Evolutionary conservation across 768 basidiomycete species (phyloP).

Genomic region (Chalciporus piperatus): DNA sequence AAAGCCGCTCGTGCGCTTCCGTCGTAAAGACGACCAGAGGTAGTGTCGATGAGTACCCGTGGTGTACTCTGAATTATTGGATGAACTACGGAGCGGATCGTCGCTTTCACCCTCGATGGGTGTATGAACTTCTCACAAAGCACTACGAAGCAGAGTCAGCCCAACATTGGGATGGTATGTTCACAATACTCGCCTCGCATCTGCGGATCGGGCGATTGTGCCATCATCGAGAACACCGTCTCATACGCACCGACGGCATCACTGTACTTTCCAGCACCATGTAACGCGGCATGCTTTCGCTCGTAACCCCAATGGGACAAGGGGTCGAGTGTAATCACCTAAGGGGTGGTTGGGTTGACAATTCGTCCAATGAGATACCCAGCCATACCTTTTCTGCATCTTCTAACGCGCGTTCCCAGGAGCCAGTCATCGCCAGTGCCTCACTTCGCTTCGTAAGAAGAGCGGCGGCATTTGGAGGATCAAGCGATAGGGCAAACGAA

Average conservation of each 20-base stretch:
- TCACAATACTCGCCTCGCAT: slow-evolving; percentile 4
- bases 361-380: no score
- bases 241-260: slow-evolving; percentile 16
- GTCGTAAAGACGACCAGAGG: slow-evolving; percentile 14
- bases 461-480: not conserved
- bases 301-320: slow-evolving; percentile 8
- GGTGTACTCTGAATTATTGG: slow-evolving; percentile 7
- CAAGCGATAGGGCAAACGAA: slow-evolving; percentile 2
- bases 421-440: not conserved
- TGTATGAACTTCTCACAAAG: not conserved
- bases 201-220: not conserved
- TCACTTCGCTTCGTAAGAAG: slow-evolving; percentile 13
- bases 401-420: slow-evolving; percentile 4
- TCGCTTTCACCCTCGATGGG: slow-evolving; percentile 6
- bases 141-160: no score
- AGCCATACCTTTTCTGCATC: slow-evolving; percentile 12
- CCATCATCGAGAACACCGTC: slow-evolving; percentile 3
- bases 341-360: no score
- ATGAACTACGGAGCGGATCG: not conserved
- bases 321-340: slow-evolving; percentile 9
- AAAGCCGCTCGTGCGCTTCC: not conserved
- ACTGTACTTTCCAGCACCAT: slow-evolving; percentile 10
- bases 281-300: slow-evolving; percentile 10
- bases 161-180: not conserved
- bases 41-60: slow-evolving; percentile 13